phyloP scores from a whole-genome alignment of 495 filamentous ascomycete genomes.

The Penicillium maclennaniae region DNA sequence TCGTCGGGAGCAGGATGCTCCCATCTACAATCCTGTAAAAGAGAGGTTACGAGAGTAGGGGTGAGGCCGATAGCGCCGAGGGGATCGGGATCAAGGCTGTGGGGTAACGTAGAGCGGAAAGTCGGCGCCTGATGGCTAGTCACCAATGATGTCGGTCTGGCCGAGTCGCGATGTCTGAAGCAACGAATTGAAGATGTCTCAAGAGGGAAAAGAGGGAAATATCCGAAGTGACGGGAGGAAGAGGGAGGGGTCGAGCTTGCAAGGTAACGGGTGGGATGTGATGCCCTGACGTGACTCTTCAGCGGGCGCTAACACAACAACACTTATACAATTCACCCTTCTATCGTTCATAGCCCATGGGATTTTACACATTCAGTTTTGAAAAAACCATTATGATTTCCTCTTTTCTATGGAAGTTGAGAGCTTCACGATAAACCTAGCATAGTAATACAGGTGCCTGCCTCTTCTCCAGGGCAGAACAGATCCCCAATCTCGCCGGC shows the following conservation, averaged over 20 bases:
- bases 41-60: slow-evolving; percentile 10
- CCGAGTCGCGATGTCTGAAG: not conserved
- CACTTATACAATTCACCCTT: not conserved
- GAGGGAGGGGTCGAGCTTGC: not conserved
- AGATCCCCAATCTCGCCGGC: slow-evolving; percentile 38
- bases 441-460: slow-evolving; percentile 27
- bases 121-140: slow-evolving; percentile 18
- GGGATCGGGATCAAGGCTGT: slow-evolving; percentile 21
- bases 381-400: not conserved
- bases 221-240: slow-evolving; percentile 2
- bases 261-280: slow-evolving; percentile 22
- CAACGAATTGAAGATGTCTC: not conserved
- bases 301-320: not conserved
- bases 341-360: too few relatives aligned
- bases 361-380: too few relatives aligned
- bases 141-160: slow-evolving; percentile 24
- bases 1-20: slow-evolving; percentile 40
- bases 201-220: slow-evolving; percentile 6
- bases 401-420: slow-evolving; percentile 13
- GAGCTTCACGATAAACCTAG: slow-evolving; percentile 25
- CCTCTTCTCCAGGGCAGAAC: slow-evolving; percentile 17
- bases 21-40: slow-evolving; percentile 28
- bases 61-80: slow-evolving; percentile 11
- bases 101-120: slow-evolving; percentile 26
- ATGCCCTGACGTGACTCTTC: slow-evolving; percentile 4